phyloP scores from a whole-genome alignment of 2,329 filamentous ascomycete genomes.

The Aspergillus amoenus region DNA sequence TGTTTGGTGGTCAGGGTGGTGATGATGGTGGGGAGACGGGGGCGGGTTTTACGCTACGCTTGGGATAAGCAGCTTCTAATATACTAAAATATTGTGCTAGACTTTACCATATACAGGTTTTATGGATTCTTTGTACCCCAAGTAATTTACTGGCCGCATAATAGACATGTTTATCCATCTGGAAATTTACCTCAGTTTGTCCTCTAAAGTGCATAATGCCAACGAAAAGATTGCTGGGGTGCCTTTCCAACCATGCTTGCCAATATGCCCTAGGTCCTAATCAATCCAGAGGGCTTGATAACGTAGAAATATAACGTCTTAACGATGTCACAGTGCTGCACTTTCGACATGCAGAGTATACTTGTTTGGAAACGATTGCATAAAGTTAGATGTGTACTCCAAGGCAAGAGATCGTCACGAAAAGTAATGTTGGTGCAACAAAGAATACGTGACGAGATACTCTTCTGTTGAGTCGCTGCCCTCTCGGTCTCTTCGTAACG shows the following conservation, averaged over 20 bases:
- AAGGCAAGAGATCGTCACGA: conserved; percentile 10
- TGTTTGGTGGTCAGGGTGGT: conserved; percentile 66
- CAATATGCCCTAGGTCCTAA: neutral
- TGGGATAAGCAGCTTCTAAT: conserved; percentile 43
- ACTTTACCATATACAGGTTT: neutral
- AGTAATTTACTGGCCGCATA: neutral
- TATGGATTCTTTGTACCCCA: neutral
- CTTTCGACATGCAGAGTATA: neutral
- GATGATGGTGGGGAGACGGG: conserved; percentile 64
- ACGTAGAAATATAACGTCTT: conserved; percentile 3
- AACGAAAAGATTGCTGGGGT: neutral
- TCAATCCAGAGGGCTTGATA: neutral
- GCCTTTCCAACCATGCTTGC: neutral
- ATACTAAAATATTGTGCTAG: neutral
- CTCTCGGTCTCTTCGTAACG: conserved; percentile 12
- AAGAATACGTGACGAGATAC: conserved; percentile 20
- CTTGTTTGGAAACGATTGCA: conserved; percentile 7
- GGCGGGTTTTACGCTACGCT: conserved; percentile 59
- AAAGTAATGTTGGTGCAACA: conserved; percentile 18
- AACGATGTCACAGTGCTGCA: neutral
- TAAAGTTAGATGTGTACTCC: conserved; percentile 4
- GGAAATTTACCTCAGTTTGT: neutral
- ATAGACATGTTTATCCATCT: neutral
- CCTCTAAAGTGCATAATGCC: neutral
- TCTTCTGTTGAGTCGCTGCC: conserved; percentile 25